Percentiles rank a stretch among this genome's conserved stretches.
Evolutionary conservation across 2,329 filamentous ascomycete genomes (phyloP).

Genomic region (Graphium sp.): DNA sequence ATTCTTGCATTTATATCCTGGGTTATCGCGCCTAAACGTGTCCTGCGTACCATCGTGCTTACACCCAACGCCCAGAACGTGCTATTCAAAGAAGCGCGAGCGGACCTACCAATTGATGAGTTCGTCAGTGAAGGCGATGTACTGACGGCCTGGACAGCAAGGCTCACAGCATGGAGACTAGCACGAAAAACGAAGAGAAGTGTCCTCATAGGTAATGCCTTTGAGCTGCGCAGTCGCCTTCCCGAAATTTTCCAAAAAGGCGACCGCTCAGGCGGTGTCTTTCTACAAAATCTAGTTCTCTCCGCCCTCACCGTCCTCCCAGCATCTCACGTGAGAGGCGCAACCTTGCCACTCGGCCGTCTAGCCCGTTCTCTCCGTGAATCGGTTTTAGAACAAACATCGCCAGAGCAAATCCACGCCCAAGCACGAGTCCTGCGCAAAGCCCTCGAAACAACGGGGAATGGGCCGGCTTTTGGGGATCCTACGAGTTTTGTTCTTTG

Average conservation of each 20-base stretch:
- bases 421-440: slow-evolving; percentile 1
- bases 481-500: slow-evolving; percentile 3
- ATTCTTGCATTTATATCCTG: background rate
- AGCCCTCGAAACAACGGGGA: background rate
- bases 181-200: background rate
- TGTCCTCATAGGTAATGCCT: background rate
- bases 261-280: background rate
- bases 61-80: background rate
- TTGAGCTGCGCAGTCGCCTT: slow-evolving; percentile 1
- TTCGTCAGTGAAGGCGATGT: slow-evolving; percentile 1
- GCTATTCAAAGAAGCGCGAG: background rate
- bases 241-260: background rate
- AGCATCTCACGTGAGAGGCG: background rate
- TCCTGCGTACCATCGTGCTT: background rate
- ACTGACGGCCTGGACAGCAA: slow-evolving; percentile 1
- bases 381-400: background rate
- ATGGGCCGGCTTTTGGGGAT: slow-evolving; percentile 3
- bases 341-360: background rate
- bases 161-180: background rate
- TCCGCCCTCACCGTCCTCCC: background rate
- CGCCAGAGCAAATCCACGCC: background rate
- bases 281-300: background rate
- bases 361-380: background rate
- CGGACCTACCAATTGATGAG: background rate
- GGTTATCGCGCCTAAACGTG: background rate